phyloP scores from a whole-genome alignment of 805 yeast genomes.

The Candida ficus region DNA sequence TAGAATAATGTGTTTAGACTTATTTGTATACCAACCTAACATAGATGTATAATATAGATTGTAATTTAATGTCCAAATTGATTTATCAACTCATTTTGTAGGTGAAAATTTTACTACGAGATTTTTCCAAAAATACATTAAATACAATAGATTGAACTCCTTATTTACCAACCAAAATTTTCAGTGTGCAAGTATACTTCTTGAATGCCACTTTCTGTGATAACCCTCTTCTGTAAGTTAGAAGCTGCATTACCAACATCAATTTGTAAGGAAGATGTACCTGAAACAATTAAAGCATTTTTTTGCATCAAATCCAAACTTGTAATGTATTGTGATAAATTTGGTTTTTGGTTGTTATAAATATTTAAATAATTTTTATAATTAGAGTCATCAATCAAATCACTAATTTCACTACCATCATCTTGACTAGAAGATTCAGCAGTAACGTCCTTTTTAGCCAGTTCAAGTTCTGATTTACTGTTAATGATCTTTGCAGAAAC shows the following conservation, averaged over 20 bases:
- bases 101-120: too few relatives aligned
- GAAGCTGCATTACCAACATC: constrained; percentile 38
- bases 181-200: constrained; percentile 50
- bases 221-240: constrained; percentile 32
- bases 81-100: too few relatives aligned
- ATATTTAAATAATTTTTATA: constrained; percentile 3
- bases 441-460: too few relatives aligned
- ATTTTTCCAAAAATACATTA: too few relatives aligned
- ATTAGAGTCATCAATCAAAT: constrained; percentile 1
- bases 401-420: too few relatives aligned
- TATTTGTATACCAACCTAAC: too few relatives aligned
- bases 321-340: constrained; percentile 3
- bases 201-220: constrained; percentile 23
- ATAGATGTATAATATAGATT: too few relatives aligned
- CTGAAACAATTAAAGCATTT: constrained; percentile 42
- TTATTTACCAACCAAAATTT: constrained; percentile 45
- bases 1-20: too few relatives aligned
- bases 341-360: constrained; percentile 14
- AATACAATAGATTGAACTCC: too few relatives aligned
- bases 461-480: too few relatives aligned
- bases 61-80: too few relatives aligned
- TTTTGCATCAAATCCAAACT: constrained; percentile 14
- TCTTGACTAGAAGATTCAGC: too few relatives aligned
- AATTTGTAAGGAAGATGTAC: constrained; percentile 36
- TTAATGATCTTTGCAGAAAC: background rate